These are phyloP conservation scores for Mariannaea elegans DNA, from an alignment of 2,329 filamentous ascomycete genomes.

Conservation along the genomic window DNA sequence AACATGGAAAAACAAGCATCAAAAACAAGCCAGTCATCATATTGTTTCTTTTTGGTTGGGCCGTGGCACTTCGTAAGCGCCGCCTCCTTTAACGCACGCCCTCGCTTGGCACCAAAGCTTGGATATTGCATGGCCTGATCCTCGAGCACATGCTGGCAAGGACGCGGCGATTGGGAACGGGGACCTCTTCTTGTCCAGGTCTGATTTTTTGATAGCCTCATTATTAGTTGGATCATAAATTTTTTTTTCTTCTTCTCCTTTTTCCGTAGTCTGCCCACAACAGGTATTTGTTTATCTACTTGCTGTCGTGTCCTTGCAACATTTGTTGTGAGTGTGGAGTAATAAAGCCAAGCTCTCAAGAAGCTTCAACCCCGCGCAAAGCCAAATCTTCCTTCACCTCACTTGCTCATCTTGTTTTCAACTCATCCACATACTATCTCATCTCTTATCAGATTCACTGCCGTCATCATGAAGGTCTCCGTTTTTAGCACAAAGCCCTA, in stretches of 20 bases:
- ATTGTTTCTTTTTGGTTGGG: conserved; percentile 15
- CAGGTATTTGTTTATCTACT: conserved; percentile 15
- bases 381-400: too few species aligned
- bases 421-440: conserved; percentile 8
- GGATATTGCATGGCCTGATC: conserved; percentile 39
- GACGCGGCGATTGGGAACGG: conserved; percentile 27
- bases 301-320: neutral
- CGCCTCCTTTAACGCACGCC: conserved; percentile 25
- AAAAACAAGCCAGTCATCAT: neutral
- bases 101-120: conserved; percentile 37
- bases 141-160: conserved; percentile 33
- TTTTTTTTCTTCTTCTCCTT: neutral
- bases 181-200: neutral
- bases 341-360: conserved; percentile 19
- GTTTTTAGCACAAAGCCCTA: conserved; percentile 73
- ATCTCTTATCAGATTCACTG: neutral
- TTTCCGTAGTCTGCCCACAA: neutral
- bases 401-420: too few species aligned
- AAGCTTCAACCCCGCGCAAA: conserved; percentile 30
- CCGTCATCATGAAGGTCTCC: conserved; percentile 61
- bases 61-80: conserved; percentile 22
- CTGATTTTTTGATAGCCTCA: conserved; percentile 11
- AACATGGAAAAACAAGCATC: neutral
- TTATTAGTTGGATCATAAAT: conserved; percentile 1
- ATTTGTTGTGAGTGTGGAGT: conserved; percentile 32